A percentile compares a stretch with the other conserved stretches of the same genome.
These are phyloP conservation scores for Neoboletus subvelutipes DNA, from an alignment of 768 basidiomycete genomes.

Conservation along the genomic window DNA sequence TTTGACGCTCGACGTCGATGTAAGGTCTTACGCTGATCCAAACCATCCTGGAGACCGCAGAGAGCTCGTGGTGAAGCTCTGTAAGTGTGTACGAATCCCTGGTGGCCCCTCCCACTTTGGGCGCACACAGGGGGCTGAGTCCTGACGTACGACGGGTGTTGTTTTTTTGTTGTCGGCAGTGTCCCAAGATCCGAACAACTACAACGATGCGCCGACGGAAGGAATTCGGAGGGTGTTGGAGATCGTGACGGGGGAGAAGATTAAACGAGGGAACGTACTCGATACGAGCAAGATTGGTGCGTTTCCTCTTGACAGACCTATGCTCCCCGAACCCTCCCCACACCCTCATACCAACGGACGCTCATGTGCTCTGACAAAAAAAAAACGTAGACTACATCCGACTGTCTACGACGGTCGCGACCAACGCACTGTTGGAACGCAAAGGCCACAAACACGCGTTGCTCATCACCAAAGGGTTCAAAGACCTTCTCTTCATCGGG, in stretches of 20 bases:
- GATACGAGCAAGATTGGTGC: conserved; percentile 80
- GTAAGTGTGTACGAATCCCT: conserved; percentile 40
- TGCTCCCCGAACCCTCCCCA: no score
- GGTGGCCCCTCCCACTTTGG: background rate
- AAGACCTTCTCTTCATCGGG: conserved; percentile 88
- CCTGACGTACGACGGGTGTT: background rate
- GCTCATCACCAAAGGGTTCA: conserved; percentile 88
- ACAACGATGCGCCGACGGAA: conserved; percentile 91
- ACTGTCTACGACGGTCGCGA: conserved; percentile 92
- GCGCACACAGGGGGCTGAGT: background rate
- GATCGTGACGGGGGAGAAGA: conserved; percentile 62
- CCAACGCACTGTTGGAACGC: conserved; percentile 92
- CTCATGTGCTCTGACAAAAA: background rate
- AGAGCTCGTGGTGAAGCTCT: conserved; percentile 88
- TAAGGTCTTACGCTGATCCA: conserved; percentile 74
- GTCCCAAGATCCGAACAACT: conserved; percentile 86
- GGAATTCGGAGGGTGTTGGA: conserved; percentile 88
- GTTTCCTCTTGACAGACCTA: background rate
- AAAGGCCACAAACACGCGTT: conserved; percentile 92
- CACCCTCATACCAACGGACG: no score
- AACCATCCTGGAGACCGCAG: conserved; percentile 57
- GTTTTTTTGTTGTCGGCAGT: conserved; percentile 43
- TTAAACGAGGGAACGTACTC: conserved; percentile 64
- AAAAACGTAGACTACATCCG: conserved; percentile 76
- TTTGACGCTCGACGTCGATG: background rate